Evolutionary conservation across 257 asterid genomes (phyloP), one percentile per base, ranked within the genome.

Genomic region (Handroanthus guayacan): DNA sequence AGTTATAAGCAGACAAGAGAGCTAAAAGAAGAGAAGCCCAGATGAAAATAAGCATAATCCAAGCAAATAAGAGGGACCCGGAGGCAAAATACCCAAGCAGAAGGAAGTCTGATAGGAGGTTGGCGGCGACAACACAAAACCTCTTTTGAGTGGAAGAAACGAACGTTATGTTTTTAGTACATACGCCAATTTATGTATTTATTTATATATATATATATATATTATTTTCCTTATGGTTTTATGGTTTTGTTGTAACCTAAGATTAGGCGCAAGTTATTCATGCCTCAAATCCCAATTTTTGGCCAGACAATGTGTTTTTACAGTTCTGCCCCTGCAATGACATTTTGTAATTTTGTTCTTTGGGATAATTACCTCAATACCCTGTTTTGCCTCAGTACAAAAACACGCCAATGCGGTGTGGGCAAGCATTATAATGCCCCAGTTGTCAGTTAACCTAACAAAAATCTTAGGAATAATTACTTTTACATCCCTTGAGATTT

Each of bases 51-150:
- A 68, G 75, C 16, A 57, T 7, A 78, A 81, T 72, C 31, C 75
- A 81, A 75, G 86, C 79, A 54, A 36, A 68, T 5, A 48, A 34
- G 57, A 17, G 55, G n/a, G 47, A n/a, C 31, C 12, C 44, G 9
- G 66, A 60, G 8, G 70, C 14, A 11, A 57, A 31, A 5, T 63
- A 79, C 78, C 68, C 13, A 70, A 48, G 82, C 62, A 37, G 62
- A 75, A 48, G 37, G 70, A 61, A 20, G 74, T 4, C 14, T 6
- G 68, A 7, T 34, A 45, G n/a, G 69, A 82, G 84, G 79, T 75
- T 78, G 88, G 88, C 88, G 88, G 88, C 88, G 84, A 81, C 72
- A 56, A 52, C 62, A 12, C 70, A 41, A 74, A 62, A 81, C 82
- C 88, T 85, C 63, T 67, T 70, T 56, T 75, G 78, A 80, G 87